Evolutionary conservation across 176 grass and related monocot species (phyloP).

Genomic region (Rhynchospora tenuis): DNA sequence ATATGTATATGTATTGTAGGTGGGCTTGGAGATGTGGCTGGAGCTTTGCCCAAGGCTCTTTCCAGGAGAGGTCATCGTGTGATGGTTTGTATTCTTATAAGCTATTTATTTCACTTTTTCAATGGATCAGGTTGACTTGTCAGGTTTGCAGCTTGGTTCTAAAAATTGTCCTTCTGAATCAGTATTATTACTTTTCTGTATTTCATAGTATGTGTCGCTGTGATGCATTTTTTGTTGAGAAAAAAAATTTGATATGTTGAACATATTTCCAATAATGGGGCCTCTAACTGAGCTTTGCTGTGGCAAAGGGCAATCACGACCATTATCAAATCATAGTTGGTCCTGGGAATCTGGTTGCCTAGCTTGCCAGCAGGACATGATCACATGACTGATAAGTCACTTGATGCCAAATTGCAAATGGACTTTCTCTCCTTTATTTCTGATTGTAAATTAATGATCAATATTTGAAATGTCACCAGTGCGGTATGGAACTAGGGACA

Average conservation of each 20-base stretch:
- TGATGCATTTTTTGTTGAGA: not conserved
- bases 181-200: not conserved
- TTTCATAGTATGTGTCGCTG: not conserved
- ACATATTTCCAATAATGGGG: not conserved
- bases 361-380: not conserved
- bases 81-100: conserved; percentile 60
- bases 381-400: not conserved
- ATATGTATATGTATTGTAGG: conserved; percentile 41
- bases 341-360: not conserved
- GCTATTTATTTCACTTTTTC: conserved; percentile 16
- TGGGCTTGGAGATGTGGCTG: conserved; percentile 97
- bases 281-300: not conserved
- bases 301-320: not conserved
- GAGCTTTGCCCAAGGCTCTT: conserved; percentile 91
- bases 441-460: not conserved
- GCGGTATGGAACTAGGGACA: not conserved
- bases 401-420: not conserved
- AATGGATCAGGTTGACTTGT: conserved; percentile 24
- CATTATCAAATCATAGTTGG: not conserved
- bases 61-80: conserved; percentile 91
- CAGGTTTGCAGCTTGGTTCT: conserved; percentile 9
- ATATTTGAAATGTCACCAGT: conserved; percentile 9
- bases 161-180: conserved; percentile 11
- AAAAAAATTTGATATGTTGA: conserved; percentile 12
- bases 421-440: not conserved